Conservation (phyloP, 129 eudicot species). For the Smallanthus sonchifolius region DNA sequence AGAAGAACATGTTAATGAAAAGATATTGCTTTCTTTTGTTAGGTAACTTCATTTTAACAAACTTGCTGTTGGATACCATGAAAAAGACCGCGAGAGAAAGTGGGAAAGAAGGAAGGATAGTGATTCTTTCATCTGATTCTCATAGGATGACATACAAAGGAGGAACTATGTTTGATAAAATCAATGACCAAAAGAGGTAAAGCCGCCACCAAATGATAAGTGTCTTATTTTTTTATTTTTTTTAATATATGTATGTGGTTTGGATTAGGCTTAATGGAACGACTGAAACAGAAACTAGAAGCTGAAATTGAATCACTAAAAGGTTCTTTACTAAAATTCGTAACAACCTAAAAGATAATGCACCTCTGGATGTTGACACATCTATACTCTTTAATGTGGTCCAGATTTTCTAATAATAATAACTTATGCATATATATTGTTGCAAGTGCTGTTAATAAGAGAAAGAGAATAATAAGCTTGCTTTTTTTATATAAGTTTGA, state of each 20-base stretch:
- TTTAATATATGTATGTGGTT: too few relatives aligned
- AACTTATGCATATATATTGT: too few relatives aligned
- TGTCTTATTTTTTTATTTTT: too few relatives aligned
- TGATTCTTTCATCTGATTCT: slow-evolving; percentile 72
- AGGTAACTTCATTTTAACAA: slow-evolving; percentile 93
- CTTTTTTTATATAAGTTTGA: background rate
- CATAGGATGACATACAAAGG: slow-evolving; percentile 52
- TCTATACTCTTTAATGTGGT: too few relatives aligned
- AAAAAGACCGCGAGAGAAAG: slow-evolving; percentile 68
- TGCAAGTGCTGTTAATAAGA: background rate
- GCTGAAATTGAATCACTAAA: too few relatives aligned
- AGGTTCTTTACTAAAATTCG: too few relatives aligned
- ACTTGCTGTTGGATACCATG: slow-evolving; percentile 80
- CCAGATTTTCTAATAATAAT: too few relatives aligned
- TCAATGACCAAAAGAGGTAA: slow-evolving; percentile 74
- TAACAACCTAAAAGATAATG: too few relatives aligned
- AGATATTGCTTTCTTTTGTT: background rate
- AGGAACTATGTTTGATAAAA: slow-evolving; percentile 76
- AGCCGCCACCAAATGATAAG: too few relatives aligned
- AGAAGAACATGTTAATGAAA: background rate
- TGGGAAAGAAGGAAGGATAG: slow-evolving; percentile 82
- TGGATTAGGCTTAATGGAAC: too few relatives aligned
- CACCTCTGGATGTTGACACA: too few relatives aligned
- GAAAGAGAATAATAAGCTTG: background rate
- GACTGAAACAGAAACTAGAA: too few relatives aligned